Percentiles rank a stretch among this genome's conserved stretches.
Conservation (phyloP, 163 green algal species). For the Chlamydomonas reinhardtii region DNA sequence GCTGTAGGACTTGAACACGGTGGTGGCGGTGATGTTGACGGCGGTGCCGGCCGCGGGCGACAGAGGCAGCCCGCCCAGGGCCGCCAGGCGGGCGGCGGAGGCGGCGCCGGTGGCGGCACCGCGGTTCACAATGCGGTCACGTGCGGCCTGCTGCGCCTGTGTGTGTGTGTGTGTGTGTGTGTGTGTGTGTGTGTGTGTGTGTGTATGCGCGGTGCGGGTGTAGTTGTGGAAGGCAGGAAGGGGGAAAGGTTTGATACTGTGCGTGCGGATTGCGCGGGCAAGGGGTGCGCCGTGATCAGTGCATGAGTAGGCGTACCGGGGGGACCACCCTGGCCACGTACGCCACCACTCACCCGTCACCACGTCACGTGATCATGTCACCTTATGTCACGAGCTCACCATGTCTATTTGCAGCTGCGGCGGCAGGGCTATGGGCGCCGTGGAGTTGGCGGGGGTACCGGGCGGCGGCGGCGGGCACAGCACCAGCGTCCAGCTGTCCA, state of each 20-base stretch:
- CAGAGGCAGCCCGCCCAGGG: not conserved
- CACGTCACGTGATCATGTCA: no score
- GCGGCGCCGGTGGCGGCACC: not conserved
- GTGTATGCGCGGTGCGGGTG: no score
- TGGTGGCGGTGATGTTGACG: not conserved
- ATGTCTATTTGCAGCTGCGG: not conserved
- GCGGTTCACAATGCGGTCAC: not conserved
- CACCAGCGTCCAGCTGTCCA: constrained; percentile 29
- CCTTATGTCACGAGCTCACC: no score
- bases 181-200: no score
- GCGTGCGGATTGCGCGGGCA: not conserved
- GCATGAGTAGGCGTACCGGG: not conserved
- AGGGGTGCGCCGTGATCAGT: no score
- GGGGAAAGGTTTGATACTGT: not conserved
- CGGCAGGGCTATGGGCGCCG: not conserved
- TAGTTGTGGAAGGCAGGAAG: no score
- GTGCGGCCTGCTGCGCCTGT: constrained; percentile 15
- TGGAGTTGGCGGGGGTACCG: constrained; percentile 11
- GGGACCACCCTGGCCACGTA: no score
- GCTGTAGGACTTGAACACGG: not conserved
- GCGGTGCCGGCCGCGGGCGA: not conserved
- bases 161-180: no score
- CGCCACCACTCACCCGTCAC: no score
- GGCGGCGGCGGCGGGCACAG: constrained; percentile 9
- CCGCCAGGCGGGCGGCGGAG: constrained; percentile 4